Evolutionary conservation across 139 green algal species (phyloP).

Genomic region (Mesotaenium endlicherianum): DNA sequence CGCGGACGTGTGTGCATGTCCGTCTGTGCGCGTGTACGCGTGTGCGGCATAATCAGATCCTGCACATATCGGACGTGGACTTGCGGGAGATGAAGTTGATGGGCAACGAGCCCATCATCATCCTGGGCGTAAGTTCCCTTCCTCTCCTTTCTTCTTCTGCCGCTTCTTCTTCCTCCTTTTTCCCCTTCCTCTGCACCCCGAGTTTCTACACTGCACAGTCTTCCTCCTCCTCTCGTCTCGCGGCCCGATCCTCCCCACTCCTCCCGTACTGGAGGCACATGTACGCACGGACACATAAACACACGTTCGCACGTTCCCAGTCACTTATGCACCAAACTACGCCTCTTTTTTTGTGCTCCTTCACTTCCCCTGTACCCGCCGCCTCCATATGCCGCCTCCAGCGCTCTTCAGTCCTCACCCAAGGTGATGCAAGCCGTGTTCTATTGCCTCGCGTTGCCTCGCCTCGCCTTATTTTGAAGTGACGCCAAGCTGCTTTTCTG

Average conservation of each 20-base stretch:
- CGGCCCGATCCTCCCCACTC: neutral
- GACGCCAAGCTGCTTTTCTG: neutral
- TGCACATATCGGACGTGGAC: conserved; percentile 86
- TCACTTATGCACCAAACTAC: neutral
- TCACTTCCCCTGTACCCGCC: neutral
- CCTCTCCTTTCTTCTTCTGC: neutral
- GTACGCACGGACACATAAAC: neutral
- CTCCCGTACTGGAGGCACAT: neutral
- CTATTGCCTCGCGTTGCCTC: neutral
- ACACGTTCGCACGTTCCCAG: neutral
- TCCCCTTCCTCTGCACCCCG: neutral
- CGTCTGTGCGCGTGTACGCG: too few relatives aligned
- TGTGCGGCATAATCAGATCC: conserved; percentile 60
- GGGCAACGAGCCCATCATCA: conserved; percentile 82
- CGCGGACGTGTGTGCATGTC: too few relatives aligned
- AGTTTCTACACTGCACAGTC: neutral
- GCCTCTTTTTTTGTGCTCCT: neutral
- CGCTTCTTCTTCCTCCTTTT: neutral
- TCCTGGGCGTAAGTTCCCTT: conserved; percentile 59
- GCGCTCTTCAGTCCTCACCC: neutral
- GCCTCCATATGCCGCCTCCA: neutral
- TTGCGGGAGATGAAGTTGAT: conserved; percentile 79
- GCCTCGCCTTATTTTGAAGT: neutral
- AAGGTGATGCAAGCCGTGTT: neutral
- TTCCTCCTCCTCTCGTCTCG: neutral